A percentile compares a stretch with the other conserved stretches of the same genome.
phyloP scores from a whole-genome alignment of 208 protist genomes.

The Trypanosoma mega region DNA sequence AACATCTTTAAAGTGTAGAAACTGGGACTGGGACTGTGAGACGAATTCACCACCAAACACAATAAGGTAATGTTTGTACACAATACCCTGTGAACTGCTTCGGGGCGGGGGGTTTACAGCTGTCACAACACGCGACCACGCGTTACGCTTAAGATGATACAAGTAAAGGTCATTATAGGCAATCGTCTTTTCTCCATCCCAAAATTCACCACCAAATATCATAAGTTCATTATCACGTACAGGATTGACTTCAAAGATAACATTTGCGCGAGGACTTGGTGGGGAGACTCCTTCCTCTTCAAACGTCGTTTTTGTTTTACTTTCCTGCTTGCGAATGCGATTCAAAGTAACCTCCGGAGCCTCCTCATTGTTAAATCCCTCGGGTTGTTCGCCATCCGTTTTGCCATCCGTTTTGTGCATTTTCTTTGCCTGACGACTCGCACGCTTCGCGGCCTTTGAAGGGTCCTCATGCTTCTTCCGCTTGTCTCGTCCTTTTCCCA shows the following conservation, averaged over 20 bases:
- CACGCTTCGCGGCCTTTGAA: conserved; percentile 70
- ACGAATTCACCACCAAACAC: conserved; percentile 92
- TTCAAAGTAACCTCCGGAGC: conserved; percentile 79
- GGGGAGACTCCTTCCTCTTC: conserved; percentile 61
- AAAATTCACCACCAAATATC: conserved; percentile 91
- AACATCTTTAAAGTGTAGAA: conserved; percentile 90
- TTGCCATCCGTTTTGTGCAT: conserved; percentile 36
- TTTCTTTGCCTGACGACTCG: conserved; percentile 64
- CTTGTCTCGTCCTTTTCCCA: conserved; percentile 92
- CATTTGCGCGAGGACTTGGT: conserved; percentile 79
- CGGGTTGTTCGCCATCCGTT: conserved; percentile 11
- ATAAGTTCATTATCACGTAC: conserved; percentile 75
- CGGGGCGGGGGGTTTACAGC: conserved; percentile 71
- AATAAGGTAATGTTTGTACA: conserved; percentile 86
- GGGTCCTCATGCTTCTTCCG: conserved; percentile 89
- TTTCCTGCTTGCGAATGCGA: conserved; percentile 73
- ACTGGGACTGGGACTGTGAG: conserved; percentile 91
- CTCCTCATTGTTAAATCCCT: conserved; percentile 87
- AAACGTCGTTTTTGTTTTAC: conserved; percentile 56
- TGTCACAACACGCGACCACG: conserved; percentile 62
- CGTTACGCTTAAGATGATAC: conserved; percentile 70
- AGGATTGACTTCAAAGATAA: conserved; percentile 75
- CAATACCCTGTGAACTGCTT: conserved; percentile 79
- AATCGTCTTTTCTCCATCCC: conserved; percentile 83
- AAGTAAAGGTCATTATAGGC: conserved; percentile 89